Conservation (phyloP, 164 flowering plant species). For the Annona squamosa region DNA sequence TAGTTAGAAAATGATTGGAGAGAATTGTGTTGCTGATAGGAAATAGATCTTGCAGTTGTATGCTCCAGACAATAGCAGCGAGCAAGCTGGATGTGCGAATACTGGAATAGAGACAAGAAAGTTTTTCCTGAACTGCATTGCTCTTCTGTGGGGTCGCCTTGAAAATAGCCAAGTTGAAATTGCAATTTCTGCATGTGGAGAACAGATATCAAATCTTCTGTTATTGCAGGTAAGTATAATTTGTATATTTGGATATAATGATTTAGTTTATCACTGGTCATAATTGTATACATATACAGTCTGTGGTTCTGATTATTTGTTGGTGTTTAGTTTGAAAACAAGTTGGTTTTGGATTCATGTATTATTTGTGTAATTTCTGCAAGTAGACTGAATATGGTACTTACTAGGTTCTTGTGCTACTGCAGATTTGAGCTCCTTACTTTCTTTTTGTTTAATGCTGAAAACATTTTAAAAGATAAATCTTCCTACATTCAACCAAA, state of each 20-base stretch:
- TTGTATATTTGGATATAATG: neutral
- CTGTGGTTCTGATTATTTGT: neutral
- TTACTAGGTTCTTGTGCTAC: no score
- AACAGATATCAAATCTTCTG: conserved; percentile 38
- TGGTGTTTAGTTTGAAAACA: neutral
- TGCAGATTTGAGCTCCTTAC: no score
- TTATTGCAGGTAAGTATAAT: conserved; percentile 47
- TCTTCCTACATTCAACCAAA: no score
- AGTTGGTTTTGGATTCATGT: neutral
- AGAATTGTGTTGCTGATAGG: neutral
- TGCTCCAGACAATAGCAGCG: conserved; percentile 31
- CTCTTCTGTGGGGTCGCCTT: conserved; percentile 69
- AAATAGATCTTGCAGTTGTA: conserved; percentile 38
- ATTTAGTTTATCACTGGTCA: neutral
- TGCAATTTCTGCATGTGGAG: conserved; percentile 42
- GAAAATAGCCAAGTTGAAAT: conserved; percentile 45
- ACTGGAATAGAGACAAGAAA: conserved; percentile 53
- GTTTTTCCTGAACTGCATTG: conserved; percentile 69
- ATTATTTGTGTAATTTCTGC: neutral
- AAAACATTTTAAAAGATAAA: no score
- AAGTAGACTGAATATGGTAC: no score
- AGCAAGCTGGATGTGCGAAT: conserved; percentile 22
- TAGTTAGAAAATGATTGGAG: neutral
- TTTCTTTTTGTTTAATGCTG: no score
- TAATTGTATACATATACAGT: neutral